Percentiles rank a stretch among this genome's conserved stretches.
Conservation (phyloP, 805 yeast species). For the Pichia exigua region DNA sequence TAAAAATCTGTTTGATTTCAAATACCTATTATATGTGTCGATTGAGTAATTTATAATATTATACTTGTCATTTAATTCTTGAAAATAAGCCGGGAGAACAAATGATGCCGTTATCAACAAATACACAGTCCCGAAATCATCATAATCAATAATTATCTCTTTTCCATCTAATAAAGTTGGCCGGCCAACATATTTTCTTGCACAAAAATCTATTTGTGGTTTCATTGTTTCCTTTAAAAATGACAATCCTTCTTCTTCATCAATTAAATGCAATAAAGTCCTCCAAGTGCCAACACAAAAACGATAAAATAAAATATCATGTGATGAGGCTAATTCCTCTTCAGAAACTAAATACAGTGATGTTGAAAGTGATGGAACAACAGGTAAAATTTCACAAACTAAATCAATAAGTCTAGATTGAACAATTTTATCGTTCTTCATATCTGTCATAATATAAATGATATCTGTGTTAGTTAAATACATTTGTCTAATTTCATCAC, state of each 20-base stretch:
- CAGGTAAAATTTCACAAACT: constrained; percentile 20
- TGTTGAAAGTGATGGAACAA: constrained; percentile 20
- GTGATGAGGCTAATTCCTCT: constrained; percentile 16
- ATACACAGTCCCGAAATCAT: constrained; percentile 5
- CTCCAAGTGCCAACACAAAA: constrained; percentile 26
- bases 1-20: constrained; percentile 19
- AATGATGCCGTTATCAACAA: constrained; percentile 4
- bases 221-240: constrained; percentile 13
- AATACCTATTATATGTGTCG: constrained; percentile 7
- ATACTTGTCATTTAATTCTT: constrained; percentile 17
- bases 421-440: constrained; percentile 20
- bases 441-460: constrained; percentile 14
- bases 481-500: constrained; percentile 26
- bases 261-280: constrained; percentile 15
- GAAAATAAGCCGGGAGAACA: constrained; percentile 15
- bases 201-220: constrained; percentile 19
- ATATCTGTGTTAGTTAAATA: constrained; percentile 21
- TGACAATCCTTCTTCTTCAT: not conserved
- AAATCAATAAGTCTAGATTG: constrained; percentile 27
- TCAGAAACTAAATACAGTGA: constrained; percentile 20
- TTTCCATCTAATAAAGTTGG: constrained; percentile 3
- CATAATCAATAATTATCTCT: not conserved
- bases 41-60: constrained; percentile 17
- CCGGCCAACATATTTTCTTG: constrained; percentile 19
- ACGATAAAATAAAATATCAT: constrained; percentile 26